Evolutionary conservation across 768 basidiomycete genomes (phyloP).

Genomic region (Auricularia heimuer): DNA sequence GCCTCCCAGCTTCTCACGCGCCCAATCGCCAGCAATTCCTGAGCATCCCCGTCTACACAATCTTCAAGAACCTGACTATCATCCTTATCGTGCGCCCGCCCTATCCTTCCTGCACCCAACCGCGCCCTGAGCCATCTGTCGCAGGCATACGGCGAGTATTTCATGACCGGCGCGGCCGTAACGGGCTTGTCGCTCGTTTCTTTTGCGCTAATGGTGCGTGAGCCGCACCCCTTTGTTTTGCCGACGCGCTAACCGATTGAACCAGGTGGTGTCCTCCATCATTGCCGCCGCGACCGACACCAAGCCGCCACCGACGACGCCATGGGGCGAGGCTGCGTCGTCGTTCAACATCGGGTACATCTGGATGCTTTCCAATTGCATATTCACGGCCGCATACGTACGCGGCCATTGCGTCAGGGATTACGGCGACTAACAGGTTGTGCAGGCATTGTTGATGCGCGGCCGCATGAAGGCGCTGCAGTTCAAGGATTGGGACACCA

Average conservation of each 20-base stretch:
- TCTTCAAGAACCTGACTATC: constrained; percentile 99
- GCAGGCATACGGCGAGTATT: constrained; percentile 92
- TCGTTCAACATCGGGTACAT: constrained; percentile 74
- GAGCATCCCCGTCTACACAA: constrained; percentile 95
- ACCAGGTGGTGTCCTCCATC: constrained; percentile 79
- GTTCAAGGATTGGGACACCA: constrained; percentile 97
- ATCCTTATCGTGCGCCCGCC: constrained; percentile 72
- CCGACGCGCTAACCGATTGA: not conserved
- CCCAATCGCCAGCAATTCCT: constrained; percentile 70
- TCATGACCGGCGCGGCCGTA: constrained; percentile 91
- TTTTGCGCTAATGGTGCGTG: constrained; percentile 80
- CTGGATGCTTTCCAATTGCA: constrained; percentile 94
- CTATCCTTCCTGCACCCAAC: constrained; percentile 4
- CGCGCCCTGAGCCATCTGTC: not conserved
- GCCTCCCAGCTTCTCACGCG: not conserved
- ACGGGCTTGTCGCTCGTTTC: constrained; percentile 81
- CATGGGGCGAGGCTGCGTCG: constrained; percentile 32
- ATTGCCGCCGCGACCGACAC: constrained; percentile 96
- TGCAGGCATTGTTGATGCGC: constrained; percentile 87
- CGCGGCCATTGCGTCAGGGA: constrained; percentile 19
- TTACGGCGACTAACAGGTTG: not conserved
- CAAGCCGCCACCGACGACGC: constrained; percentile 24
- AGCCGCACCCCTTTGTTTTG: not conserved
- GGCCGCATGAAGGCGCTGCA: constrained; percentile 92
- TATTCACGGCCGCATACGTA: constrained; percentile 84